phyloP scores from a whole-genome alignment of 441 rosid species.

The Dalechampia spathulata region DNA sequence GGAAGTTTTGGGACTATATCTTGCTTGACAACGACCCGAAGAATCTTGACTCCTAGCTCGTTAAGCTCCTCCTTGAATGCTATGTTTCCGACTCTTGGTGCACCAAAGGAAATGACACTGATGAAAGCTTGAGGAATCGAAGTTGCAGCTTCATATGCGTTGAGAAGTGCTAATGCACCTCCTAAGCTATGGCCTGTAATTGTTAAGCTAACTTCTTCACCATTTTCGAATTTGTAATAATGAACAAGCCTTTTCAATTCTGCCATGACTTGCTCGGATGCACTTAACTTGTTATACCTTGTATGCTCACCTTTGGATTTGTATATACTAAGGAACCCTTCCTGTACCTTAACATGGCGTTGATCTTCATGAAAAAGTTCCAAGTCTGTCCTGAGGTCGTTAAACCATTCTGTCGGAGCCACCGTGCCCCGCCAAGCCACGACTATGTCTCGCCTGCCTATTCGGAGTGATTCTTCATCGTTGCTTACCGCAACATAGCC shows the following conservation, averaged over 20 bases:
- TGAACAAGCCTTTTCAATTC: conserved; percentile 31
- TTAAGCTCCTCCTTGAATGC: conserved; percentile 30
- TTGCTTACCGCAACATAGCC: conserved; percentile 55
- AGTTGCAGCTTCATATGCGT: conserved; percentile 31
- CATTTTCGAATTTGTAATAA: conserved; percentile 26
- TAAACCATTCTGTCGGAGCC: conserved; percentile 68
- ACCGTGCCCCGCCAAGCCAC: conserved; percentile 82
- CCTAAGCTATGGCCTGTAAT: conserved; percentile 40
- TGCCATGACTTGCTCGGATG: conserved; percentile 62
- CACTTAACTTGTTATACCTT: conserved; percentile 55
- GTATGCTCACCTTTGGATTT: conserved; percentile 46
- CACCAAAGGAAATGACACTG: conserved; percentile 37
- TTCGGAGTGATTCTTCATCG: conserved; percentile 41
- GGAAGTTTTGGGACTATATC: conserved; percentile 43
- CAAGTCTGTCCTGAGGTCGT: conserved; percentile 40
- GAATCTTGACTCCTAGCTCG: conserved; percentile 25
- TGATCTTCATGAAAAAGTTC: conserved; percentile 21
- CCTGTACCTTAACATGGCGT: conserved; percentile 53
- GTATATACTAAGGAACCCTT: conserved; percentile 58
- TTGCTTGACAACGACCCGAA: conserved; percentile 33
- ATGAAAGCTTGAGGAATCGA: conserved; percentile 19
- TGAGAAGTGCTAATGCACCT: conserved; percentile 41
- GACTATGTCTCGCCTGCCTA: conserved; percentile 63
- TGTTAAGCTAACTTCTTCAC: conserved; percentile 38
- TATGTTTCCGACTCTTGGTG: conserved; percentile 39